Conservation (phyloP, 148 eudicot species). For the Diospyros kaki region DNA sequence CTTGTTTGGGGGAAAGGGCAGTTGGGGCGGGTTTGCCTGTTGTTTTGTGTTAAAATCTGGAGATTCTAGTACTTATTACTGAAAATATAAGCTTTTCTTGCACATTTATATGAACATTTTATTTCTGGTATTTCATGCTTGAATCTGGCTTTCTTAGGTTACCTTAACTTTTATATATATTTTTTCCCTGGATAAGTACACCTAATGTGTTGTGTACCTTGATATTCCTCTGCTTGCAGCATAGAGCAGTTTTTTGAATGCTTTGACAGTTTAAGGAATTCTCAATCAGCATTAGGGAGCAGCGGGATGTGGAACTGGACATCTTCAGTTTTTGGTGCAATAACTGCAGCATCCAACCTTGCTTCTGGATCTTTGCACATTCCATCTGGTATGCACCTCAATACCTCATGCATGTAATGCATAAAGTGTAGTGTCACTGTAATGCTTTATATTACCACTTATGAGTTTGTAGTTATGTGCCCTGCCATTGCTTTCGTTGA, state of each 20-base stretch:
- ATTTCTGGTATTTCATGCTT: not conserved
- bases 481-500: not conserved
- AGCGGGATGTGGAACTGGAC: conserved; percentile 99
- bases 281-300: conserved; percentile 73
- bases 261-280: conserved; percentile 78
- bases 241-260: conserved; percentile 95
- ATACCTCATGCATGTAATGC: not conserved
- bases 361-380: conserved; percentile 82
- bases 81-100: not conserved
- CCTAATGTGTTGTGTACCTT: not conserved
- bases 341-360: conserved; percentile 89
- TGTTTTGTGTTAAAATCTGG: too few species aligned
- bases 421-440: not conserved
- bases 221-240: conserved; percentile 43
- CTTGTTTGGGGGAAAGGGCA: too few species aligned
- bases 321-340: conserved; percentile 77
- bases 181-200: too few species aligned
- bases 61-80: not conserved
- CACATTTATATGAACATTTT: not conserved
- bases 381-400: conserved; percentile 55
- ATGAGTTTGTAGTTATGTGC: not conserved
- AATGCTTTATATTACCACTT: not conserved
- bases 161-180: not conserved
- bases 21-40: too few species aligned
- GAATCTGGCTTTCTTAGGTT: not conserved